Conservation (phyloP, 2,329 filamentous ascomycete genomes). For the Exophiala sp. region DNA sequence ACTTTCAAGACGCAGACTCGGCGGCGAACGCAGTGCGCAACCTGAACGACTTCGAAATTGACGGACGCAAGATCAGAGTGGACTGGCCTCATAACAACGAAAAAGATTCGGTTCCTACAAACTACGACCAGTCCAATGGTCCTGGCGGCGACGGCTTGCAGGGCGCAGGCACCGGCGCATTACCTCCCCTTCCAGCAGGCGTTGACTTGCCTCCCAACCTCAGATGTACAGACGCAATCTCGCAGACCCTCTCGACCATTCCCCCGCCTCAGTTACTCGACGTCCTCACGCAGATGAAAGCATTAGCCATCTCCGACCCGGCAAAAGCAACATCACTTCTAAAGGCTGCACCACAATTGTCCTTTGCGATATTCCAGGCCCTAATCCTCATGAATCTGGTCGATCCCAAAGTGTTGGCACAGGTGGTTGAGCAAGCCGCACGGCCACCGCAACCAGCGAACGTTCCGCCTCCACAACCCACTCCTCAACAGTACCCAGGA, state of each 20-base stretch:
- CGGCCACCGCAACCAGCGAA: slow-evolving; percentile 29
- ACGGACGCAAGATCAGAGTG: slow-evolving; percentile 87
- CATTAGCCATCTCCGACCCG: slow-evolving; percentile 74
- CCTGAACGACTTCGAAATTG: slow-evolving; percentile 89
- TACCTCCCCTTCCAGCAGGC: slow-evolving; percentile 78
- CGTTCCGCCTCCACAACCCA: slow-evolving; percentile 32
- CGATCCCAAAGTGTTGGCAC: slow-evolving; percentile 72
- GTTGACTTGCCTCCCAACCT: slow-evolving; percentile 77
- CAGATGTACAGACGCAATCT: slow-evolving; percentile 84
- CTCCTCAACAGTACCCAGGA: slow-evolving; percentile 30
- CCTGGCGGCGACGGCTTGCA: slow-evolving; percentile 31
- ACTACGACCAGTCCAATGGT: slow-evolving; percentile 43
- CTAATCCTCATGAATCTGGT: slow-evolving; percentile 89
- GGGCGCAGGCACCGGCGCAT: slow-evolving; percentile 32
- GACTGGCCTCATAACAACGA: slow-evolving; percentile 94
- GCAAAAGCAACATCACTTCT: slow-evolving; percentile 79
- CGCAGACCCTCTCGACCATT: slow-evolving; percentile 77
- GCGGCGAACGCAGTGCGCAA: slow-evolving; percentile 93
- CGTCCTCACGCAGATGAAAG: slow-evolving; percentile 90
- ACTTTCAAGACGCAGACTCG: slow-evolving; percentile 87
- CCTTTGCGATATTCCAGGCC: slow-evolving; percentile 92
- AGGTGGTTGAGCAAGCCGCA: slow-evolving; percentile 62
- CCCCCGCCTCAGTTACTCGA: slow-evolving; percentile 86
- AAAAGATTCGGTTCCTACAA: slow-evolving; percentile 55
- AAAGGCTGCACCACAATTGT: slow-evolving; percentile 80